These are phyloP conservation scores for Rhodosporidiobolus sp. DNA, from an alignment of 768 basidiomycete species.

Conservation along the genomic window DNA sequence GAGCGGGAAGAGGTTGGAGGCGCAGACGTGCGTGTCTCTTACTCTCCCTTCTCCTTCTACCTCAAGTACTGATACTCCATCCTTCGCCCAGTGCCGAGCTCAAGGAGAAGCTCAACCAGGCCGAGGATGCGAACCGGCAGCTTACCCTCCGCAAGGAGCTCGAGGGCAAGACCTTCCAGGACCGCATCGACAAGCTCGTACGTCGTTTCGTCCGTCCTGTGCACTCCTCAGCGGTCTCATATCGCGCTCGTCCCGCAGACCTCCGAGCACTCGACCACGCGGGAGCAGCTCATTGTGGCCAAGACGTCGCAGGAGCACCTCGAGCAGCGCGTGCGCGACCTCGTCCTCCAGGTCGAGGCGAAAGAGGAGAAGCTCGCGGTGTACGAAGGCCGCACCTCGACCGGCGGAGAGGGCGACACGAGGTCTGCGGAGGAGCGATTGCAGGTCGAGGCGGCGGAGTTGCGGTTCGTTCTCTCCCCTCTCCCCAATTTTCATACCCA, in stretches of 20 bases:
- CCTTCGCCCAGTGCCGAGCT: slow-evolving; percentile 69
- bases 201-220: slow-evolving; percentile 43
- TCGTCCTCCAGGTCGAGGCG: slow-evolving; percentile 65
- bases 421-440: slow-evolving; percentile 71
- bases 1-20: slow-evolving; percentile 71
- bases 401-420: slow-evolving; percentile 44
- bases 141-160: slow-evolving; percentile 75
- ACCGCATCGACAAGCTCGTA: slow-evolving; percentile 68
- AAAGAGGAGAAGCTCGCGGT: slow-evolving; percentile 80
- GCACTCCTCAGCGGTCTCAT: neutral
- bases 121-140: slow-evolving; percentile 71
- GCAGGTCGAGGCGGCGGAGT: slow-evolving; percentile 77
- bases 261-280: slow-evolving; percentile 58
- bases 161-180: slow-evolving; percentile 70
- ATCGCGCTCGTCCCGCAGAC: neutral
- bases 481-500: slow-evolving; percentile 1
- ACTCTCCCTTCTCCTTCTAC: too few species aligned
- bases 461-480: slow-evolving; percentile 57
- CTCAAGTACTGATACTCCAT: neutral
- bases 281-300: slow-evolving; percentile 55
- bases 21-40: slow-evolving; percentile 62
- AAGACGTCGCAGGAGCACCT: slow-evolving; percentile 50
- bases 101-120: slow-evolving; percentile 64
- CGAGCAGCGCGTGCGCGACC: slow-evolving; percentile 65
- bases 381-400: slow-evolving; percentile 64